Conservation (phyloP, 176 grass and related monocot genomes). For the Lolium perenne region DNA sequence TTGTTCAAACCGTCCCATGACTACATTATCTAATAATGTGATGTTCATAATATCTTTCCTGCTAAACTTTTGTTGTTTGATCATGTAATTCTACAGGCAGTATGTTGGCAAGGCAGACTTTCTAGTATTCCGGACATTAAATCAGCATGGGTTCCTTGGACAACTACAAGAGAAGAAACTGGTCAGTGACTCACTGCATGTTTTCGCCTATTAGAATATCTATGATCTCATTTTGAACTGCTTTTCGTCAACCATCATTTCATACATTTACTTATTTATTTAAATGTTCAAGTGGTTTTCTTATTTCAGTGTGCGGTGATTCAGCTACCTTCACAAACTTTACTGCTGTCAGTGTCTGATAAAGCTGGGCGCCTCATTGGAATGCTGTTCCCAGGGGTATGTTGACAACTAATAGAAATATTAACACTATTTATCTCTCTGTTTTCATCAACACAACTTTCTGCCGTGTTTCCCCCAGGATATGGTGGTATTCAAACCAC, state of each 20-base stretch:
- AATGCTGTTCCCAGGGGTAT: conserved; percentile 98
- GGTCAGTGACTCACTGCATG: conserved; percentile 61
- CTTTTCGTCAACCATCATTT: conserved; percentile 5
- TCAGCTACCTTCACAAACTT: conserved; percentile 93
- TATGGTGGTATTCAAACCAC: conserved; percentile 99
- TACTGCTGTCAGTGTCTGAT: conserved; percentile 90
- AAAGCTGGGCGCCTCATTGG: conserved; percentile 92
- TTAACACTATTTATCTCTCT: background rate
- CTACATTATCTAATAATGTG: conserved; percentile 30
- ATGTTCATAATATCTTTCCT: conserved; percentile 38
- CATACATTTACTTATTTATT: conserved; percentile 28
- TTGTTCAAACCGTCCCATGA: conserved; percentile 20
- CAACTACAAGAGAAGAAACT: conserved; percentile 99
- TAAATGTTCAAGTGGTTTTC: conserved; percentile 30
- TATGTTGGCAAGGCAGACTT: conserved; percentile 96
- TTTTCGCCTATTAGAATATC: conserved; percentile 21
- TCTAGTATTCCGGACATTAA: conserved; percentile 88
- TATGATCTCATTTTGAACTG: conserved; percentile 29
- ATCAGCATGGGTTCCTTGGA: conserved; percentile 95
- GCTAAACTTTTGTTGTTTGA: conserved; percentile 23
- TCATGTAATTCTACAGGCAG: conserved; percentile 64
- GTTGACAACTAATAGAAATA: conserved; percentile 23
- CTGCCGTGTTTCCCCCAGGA: conserved; percentile 49
- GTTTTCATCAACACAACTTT: conserved; percentile 39
- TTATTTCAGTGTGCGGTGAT: conserved; percentile 91